These are phyloP conservation scores for Cryomyces minteri DNA, from an alignment of 495 filamentous ascomycete genomes.

Conservation along the genomic window DNA sequence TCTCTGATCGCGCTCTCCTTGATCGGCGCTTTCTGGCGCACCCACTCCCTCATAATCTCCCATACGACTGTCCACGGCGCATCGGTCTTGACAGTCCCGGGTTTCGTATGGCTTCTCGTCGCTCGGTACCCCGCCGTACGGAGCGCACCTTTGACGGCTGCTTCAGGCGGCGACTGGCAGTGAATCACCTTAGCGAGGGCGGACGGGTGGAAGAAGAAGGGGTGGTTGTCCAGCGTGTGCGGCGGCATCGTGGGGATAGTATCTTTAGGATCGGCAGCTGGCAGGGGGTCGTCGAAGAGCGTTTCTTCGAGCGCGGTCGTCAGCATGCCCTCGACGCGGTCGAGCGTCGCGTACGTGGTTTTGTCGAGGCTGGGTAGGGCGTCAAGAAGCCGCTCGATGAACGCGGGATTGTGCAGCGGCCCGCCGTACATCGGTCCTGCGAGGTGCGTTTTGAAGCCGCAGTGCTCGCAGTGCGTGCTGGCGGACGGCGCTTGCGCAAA, in stretches of 20 bases:
- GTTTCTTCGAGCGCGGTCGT: constrained; percentile 65
- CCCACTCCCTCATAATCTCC: constrained; percentile 90
- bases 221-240: constrained; percentile 43
- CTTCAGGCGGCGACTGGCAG: constrained; percentile 52
- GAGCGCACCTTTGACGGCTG: constrained; percentile 62
- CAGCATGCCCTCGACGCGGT: constrained; percentile 81
- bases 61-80: constrained; percentile 78
- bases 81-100: constrained; percentile 78
- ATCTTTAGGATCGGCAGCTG: not conserved
- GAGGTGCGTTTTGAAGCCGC: constrained; percentile 62
- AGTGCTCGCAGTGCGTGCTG: constrained; percentile 52
- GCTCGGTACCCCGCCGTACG: constrained; percentile 60
- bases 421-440: constrained; percentile 91
- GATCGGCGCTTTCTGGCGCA: constrained; percentile 52
- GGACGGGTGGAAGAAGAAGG: constrained; percentile 74
- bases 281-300: constrained; percentile 6
- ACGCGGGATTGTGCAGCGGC: constrained; percentile 64
- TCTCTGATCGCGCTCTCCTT: constrained; percentile 49
- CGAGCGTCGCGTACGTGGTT: constrained; percentile 54
- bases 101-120: constrained; percentile 68
- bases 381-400: constrained; percentile 57
- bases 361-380: constrained; percentile 40
- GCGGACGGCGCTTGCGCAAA: constrained; percentile 49
- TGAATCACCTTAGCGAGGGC: constrained; percentile 54
- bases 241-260: constrained; percentile 15